Evolutionary conservation across 2,329 filamentous ascomycete genomes (phyloP), one percentile per base, ranked within the genome.

Genomic region (Magnaporthiopsis rhizophila): DNA sequence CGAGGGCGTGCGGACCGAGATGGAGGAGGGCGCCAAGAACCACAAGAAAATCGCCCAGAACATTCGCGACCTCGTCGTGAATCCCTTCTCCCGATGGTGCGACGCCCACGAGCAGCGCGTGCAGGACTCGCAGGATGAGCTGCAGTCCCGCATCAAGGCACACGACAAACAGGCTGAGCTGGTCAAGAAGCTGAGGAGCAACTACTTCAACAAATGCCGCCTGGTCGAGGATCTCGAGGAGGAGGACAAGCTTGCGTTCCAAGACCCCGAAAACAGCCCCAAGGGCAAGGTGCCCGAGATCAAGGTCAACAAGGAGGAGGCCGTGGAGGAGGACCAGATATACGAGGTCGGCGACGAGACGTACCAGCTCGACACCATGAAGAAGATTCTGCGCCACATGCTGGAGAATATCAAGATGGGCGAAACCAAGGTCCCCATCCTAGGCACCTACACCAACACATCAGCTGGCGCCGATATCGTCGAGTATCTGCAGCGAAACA

Each of bases 181-280:
- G 26, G 92, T 97, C 67, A 92, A 92, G 82, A 98, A 98, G 79
- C 85, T 97, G 70, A 88, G 95, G 68, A 97, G 91, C 76, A 90
- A 91, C 71, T 99, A 99, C 78, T 98, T 98, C 84, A 99, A 98
- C 82, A 99, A 98, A 79, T 99, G 95, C 75, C 89, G 96, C 62
- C 81, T 97, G 67, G 89, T 98, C 8, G 96, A 99, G 75, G 95
- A 99, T 74, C 80, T 98, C 66, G 95, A 99, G 75, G 95, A 99
- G 77, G 96, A 99, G 80, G 97, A 97, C 76, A 98, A 99, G 78
- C 84, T 99, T 64, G 95, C 93, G 56, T 99, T 99, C 77, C 92
- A 97, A 75, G 92, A 93, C 69, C 92, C 92, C 2, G 85, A 89
- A 71, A 80, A 76, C 45, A 92, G 89, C 74, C 89, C 90, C 3